A percentile compares a stretch with the other conserved stretches of the same genome.
Conservation (phyloP, 495 filamentous ascomycete species). For the Arthonia radiata region DNA sequence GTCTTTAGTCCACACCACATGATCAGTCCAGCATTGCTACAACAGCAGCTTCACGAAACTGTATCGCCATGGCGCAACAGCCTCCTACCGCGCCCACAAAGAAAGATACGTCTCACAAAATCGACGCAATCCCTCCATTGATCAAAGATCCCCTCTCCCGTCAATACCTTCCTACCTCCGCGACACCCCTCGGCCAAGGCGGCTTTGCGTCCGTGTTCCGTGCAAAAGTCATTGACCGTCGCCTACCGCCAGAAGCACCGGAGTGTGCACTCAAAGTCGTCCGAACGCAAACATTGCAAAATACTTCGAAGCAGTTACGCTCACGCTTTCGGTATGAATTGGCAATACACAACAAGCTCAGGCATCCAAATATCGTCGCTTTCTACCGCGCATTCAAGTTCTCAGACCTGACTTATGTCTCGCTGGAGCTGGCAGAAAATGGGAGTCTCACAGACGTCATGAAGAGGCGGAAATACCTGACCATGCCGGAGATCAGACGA, state of each 20-base stretch:
- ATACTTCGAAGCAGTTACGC: too few relatives aligned
- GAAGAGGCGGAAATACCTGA: conserved; percentile 60
- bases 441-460: conserved; percentile 99
- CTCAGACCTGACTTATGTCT: conserved; percentile 67
- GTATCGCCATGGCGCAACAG: too few relatives aligned
- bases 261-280: not conserved
- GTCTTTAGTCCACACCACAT: too few relatives aligned
- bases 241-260: not conserved
- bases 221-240: not conserved
- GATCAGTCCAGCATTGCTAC: too few relatives aligned
- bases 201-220: not conserved
- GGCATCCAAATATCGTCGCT: conserved; percentile 77
- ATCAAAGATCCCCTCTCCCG: not conserved
- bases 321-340: conserved; percentile 97
- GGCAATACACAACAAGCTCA: conserved; percentile 94
- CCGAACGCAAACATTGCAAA: conserved; percentile 18
- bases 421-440: conserved; percentile 82
- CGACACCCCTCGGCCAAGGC: not conserved
- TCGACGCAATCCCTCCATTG: not conserved
- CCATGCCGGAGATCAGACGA: conserved; percentile 72
- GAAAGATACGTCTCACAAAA: too few relatives aligned
- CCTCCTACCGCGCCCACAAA: too few relatives aligned
- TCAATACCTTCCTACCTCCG: not conserved
- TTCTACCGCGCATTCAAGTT: conserved; percentile 90
- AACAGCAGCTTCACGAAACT: too few relatives aligned